Conservation (phyloP, 1,284 basidiomycete species). For the Erythrobasidium hasegawianum region DNA sequence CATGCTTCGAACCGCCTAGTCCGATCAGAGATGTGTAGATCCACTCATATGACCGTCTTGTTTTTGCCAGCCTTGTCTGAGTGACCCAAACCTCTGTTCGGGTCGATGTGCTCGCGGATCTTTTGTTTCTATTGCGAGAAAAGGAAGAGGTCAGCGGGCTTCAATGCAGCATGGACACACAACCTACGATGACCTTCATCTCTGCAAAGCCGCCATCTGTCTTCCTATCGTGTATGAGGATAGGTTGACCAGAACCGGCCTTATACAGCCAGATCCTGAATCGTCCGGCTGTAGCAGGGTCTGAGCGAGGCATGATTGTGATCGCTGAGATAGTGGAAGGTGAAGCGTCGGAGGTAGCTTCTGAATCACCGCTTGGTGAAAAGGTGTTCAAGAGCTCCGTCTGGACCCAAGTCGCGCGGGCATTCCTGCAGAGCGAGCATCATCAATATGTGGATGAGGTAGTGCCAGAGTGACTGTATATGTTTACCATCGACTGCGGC, state of each 20-base stretch:
- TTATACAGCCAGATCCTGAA: conserved; percentile 28
- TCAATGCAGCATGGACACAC: not conserved
- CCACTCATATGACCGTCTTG: no score
- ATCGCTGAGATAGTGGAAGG: conserved; percentile 27
- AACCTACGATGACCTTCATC: conserved; percentile 32
- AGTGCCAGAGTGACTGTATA: not conserved
- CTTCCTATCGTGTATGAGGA: conserved; percentile 30
- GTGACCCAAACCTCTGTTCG: conserved; percentile 26
- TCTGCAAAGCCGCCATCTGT: conserved; percentile 33
- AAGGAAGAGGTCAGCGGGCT: not conserved
- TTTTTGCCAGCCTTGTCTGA: conserved; percentile 14
- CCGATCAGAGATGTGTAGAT: no score
- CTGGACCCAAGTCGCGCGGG: conserved; percentile 29
- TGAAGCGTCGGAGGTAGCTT: conserved; percentile 5
- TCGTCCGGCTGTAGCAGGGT: conserved; percentile 22
- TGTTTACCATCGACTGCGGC: conserved; percentile 22
- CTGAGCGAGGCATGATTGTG: conserved; percentile 25
- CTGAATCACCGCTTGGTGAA: conserved; percentile 23
- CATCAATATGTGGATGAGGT: not conserved
- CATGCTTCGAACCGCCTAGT: no score
- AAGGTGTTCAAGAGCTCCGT: conserved; percentile 30
- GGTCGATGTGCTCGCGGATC: conserved; percentile 25
- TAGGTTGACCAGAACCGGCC: conserved; percentile 6
- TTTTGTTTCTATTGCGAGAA: conserved; percentile 16
- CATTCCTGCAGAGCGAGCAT: conserved; percentile 8